These are phyloP conservation scores for Boletus smithii DNA, from an alignment of 1,284 basidiomycete genomes.

Conservation along the genomic window DNA sequence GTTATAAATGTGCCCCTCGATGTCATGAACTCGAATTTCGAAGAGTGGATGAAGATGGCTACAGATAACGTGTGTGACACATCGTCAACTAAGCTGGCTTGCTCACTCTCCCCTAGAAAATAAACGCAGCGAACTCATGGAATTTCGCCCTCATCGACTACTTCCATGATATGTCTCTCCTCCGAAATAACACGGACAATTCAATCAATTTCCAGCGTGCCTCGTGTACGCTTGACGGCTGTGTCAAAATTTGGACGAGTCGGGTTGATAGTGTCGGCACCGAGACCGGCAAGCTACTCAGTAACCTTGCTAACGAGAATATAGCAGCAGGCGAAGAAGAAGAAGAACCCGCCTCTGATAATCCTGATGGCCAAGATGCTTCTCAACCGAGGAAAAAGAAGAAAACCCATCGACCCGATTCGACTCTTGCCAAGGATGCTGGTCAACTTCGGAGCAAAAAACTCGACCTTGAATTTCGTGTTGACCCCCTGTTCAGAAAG, in stretches of 20 bases:
- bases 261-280: conserved; percentile 96
- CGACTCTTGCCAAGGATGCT: conserved; percentile 83
- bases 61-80: conserved; percentile 84
- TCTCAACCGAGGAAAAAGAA: conserved; percentile 58
- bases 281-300: conserved; percentile 94
- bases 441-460: conserved; percentile 88
- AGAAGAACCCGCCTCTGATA: conserved; percentile 58
- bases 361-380: conserved; percentile 56
- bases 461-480: conserved; percentile 90
- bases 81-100: conserved; percentile 2
- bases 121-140: conserved; percentile 98
- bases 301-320: conserved; percentile 79
- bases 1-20: conserved; percentile 65
- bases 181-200: conserved; percentile 87
- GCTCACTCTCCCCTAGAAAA: conserved; percentile 70
- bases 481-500: conserved; percentile 97
- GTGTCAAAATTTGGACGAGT: conserved; percentile 99
- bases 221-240: conserved; percentile 95
- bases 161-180: conserved; percentile 97
- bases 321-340: conserved; percentile 57
- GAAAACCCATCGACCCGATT: conserved; percentile 65
- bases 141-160: conserved; percentile 98
- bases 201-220: conserved; percentile 99
- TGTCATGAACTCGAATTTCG: conserved; percentile 86
- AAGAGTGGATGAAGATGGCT: conserved; percentile 99